Evolutionary conservation across 768 basidiomycete genomes (phyloP), one percentile per base, ranked within the genome.

Genomic region (Boletus tylopilopsis): DNA sequence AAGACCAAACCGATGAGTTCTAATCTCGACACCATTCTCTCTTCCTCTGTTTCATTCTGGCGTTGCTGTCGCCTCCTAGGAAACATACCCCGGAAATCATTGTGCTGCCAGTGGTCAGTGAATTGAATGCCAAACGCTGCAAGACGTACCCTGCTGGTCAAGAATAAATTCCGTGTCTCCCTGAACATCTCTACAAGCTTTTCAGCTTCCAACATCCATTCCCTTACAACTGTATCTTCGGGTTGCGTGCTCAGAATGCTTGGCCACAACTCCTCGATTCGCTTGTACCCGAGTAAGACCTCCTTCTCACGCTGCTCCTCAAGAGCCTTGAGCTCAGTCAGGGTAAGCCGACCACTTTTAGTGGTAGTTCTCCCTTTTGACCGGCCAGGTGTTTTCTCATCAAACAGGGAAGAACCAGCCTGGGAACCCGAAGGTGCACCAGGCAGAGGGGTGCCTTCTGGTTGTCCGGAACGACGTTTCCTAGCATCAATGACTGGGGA

Each of bases 101-200:
- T 42, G n/a, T 55, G 54, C 54, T 55, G n/a, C 45, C 57, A 32
- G 10, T 27, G 27, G 45, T 57, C 39, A 42, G 47, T 38, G 44
- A 32, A 18, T n/a, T 19, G n/a, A 2, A 48, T 13, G 3, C 30
- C 42, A 25, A 11, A 36, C 33, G 21, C 36, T n/a, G 67, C 77
- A 58, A 36, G 47, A 68, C 82, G 58, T 51, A 93, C 93, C 58
- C 85, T 71, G 24, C 84, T 84, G 3, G 85, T 82, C 58, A 86
- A 75, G 63, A 95, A 99, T 54, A 97, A 64, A 53, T 84, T 80
- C 53, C 85, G 78, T 1, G 94, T 94, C 71, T 93, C 86, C 45
- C 95, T 74, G 70, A 94, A 97, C 64, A 81, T 84, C 52, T 96
- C 94, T 4, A 96, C 78, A 39, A 99, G 73, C 57, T 81, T 86